These are phyloP conservation scores for Fusarium drepaniforme DNA, from an alignment of 2,329 filamentous ascomycete species.

Conservation along the genomic window DNA sequence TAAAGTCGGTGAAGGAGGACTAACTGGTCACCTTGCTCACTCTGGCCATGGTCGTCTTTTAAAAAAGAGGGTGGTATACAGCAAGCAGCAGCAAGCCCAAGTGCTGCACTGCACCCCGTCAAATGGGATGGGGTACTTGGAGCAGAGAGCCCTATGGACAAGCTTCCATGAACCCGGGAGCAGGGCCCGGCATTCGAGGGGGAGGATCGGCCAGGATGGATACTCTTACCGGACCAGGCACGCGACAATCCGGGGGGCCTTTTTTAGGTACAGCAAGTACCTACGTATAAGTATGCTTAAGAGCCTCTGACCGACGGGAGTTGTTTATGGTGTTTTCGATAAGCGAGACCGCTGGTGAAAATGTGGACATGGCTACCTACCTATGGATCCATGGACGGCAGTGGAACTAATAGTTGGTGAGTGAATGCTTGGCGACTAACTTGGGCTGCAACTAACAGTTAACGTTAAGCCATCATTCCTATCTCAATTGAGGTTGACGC, in stretches of 20 bases:
- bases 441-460: neutral
- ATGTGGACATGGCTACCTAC: constrained; percentile 2
- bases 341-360: neutral
- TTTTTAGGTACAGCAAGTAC: neutral
- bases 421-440: neutral
- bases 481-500: neutral
- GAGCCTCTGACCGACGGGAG: neutral
- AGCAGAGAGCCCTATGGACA: neutral
- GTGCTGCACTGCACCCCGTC: neutral
- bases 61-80: constrained; percentile 11
- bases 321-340: neutral
- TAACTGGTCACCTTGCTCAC: neutral
- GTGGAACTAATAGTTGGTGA: neutral
- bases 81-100: neutral
- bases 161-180: constrained; percentile 8
- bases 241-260: neutral
- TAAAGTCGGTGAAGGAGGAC: constrained; percentile 5
- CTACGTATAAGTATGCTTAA: neutral
- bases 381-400: neutral
- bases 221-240: neutral
- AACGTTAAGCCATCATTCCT: neutral
- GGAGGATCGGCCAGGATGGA: neutral
- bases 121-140: neutral
- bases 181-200: constrained; percentile 3
- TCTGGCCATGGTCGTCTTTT: neutral